phyloP scores from a whole-genome alignment of 495 filamentous ascomycete genomes.

The Darksidea phi region DNA sequence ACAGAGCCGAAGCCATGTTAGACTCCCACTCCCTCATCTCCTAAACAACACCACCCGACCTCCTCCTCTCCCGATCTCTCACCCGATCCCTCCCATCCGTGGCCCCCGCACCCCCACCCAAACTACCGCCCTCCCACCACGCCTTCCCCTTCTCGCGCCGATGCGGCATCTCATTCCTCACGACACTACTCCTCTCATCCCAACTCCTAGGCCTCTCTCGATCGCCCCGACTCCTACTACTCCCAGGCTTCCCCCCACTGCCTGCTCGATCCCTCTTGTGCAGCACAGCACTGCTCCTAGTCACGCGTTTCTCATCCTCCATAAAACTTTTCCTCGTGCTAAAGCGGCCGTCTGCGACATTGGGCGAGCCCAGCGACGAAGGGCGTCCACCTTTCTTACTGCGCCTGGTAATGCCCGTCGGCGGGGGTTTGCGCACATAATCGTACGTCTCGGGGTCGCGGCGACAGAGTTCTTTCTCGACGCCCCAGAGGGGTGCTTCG shows the following conservation, averaged over 20 bases:
- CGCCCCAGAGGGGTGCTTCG: conserved; percentile 42
- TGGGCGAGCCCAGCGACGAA: not conserved
- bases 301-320: not conserved
- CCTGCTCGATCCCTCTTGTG: not conserved
- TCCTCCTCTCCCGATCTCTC: conserved; percentile 3
- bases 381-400: conserved; percentile 1
- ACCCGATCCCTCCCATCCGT: not conserved
- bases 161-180: conserved; percentile 30
- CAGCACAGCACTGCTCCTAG: conserved; percentile 1
- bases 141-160: conserved; percentile 25
- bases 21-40: too few relatives aligned
- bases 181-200: conserved; percentile 19
- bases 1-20: too few relatives aligned
- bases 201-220: conserved; percentile 8
- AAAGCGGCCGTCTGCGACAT: not conserved
- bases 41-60: not conserved
- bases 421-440: conserved; percentile 38
- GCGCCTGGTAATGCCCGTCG: conserved; percentile 7
- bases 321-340: conserved; percentile 13
- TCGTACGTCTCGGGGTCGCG: conserved; percentile 42
- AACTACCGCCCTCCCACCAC: conserved; percentile 28
- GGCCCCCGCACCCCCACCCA: not conserved
- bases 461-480: conserved; percentile 41
- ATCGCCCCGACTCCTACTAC: conserved; percentile 17
- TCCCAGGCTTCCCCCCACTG: not conserved